These are phyloP conservation scores for Plasmodium falciparum DNA, from an alignment of 169 alveolate genomes.

Conservation along the genomic window DNA sequence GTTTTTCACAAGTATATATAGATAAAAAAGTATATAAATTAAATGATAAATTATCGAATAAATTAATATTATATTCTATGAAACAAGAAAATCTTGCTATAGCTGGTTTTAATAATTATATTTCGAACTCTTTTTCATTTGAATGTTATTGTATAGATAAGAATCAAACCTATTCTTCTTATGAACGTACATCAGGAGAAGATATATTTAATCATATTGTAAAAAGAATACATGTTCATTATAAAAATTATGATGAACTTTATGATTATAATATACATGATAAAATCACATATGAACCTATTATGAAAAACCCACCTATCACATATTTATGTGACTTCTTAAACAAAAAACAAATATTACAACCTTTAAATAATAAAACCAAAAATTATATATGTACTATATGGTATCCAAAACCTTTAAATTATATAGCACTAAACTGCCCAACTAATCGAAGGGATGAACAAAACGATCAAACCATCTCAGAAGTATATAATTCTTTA, in stretches of 20 bases:
- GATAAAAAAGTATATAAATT: neutral
- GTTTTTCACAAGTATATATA: constrained; percentile 34
- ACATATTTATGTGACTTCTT: constrained; percentile 67
- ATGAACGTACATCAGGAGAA: neutral
- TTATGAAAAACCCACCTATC: constrained; percentile 8
- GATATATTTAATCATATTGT: neutral
- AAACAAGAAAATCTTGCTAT: constrained; percentile 9
- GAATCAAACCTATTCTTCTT: neutral
- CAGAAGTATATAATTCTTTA: constrained; percentile 4
- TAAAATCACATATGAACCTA: neutral
- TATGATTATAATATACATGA: constrained; percentile 34
- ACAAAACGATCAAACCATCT: constrained; percentile 32
- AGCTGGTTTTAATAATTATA: constrained; percentile 33
- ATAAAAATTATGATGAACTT: constrained; percentile 45
- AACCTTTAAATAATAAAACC: constrained; percentile 18
- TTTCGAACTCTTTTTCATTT: constrained; percentile 12
- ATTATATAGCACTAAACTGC: constrained; percentile 49
- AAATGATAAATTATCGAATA: neutral
- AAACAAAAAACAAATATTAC: neutral
- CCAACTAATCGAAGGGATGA: constrained; percentile 39
- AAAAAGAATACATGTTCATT: constrained; percentile 32
- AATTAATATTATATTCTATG: constrained; percentile 22
- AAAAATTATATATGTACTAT: constrained; percentile 34
- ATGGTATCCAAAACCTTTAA: constrained; percentile 46
- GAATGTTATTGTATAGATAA: constrained; percentile 54